Evolutionary conservation across 2,329 filamentous ascomycete species (phyloP), one percentile per base, ranked within the genome.

Genomic region (Daldinia sp.): DNA sequence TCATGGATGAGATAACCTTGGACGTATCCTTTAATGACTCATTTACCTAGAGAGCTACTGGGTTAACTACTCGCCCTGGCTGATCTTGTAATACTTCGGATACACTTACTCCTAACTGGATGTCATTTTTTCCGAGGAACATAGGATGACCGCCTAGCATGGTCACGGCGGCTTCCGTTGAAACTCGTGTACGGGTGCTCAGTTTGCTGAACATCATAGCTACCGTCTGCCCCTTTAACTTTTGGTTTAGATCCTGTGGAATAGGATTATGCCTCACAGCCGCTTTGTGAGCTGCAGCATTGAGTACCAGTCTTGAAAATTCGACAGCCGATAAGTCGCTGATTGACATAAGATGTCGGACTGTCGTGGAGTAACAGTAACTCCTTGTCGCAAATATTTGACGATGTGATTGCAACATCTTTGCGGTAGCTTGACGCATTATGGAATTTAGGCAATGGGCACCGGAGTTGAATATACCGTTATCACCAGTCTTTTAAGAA

Each of bases 161-260:
- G n/a, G 91, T 88, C 41, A 98, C 90, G 12, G 96, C 96, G 6
- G 92, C 92, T 84, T 99, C 96, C 1, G 94, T 98, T 1, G 94
- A 97, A 35, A 99, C 91, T 69, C 96, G 90, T 12, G 96, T 99
- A 67, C 96, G 89, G 12, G 96, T 99, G 75, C 92, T 97, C 73
- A 94, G 90, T 84, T 99, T 99, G 86, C 88, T 97, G 85, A 99
- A 99, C 86, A 97, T 93, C 90, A 99, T 92, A 73, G 96, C 95
- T 35, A 99, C 88, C 0, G 94, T 94, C 80, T 93, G 89, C 59
- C 93, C 92, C 0, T 87, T 81, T 70, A 99, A 82, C 10, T 88
- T 84, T 44, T 86, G 85, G 60, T 86, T 82, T 61, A 97, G 82
- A 48, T 85, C 82, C 57, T 83, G 79, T 2, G 91, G 88, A 54